Evolutionary conservation across 2,329 filamentous ascomycete genomes (phyloP), one percentile per base, ranked within the genome.

Genomic region (Coniochaeta prunicola): DNA sequence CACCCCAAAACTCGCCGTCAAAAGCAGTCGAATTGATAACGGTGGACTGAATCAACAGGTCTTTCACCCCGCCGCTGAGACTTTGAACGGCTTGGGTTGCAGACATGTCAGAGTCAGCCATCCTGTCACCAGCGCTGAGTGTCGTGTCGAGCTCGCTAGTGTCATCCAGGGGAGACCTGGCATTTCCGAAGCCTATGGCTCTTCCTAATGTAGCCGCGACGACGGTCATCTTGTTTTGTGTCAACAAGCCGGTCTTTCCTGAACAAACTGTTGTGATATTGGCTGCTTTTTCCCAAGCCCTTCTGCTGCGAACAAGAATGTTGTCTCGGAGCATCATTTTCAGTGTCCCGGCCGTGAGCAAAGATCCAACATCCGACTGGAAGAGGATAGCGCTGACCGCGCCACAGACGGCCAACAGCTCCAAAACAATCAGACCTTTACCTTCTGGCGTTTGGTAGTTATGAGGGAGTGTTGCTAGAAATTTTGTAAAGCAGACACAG

Each of bases 181-280:
- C 69, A 8, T 65, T 69, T 8, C 69, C 69, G 34, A 71, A 71
- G 62, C 69, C 70, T 54, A 62, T 68, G 24, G 67, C 70, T 55
- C 67, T 70, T 31, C 87, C 87, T 40, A 90, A 73, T 5, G 86
- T 86, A 7, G 87, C 88, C 28, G 88, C 86, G 31, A 92, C 88
- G 1, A 91, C 88, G 0, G 86, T 88, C 87, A 90, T 90, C 70
- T 86, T 85, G 68, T 90, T 90, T 60, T 89, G 86, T 0, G 88
- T 91, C n/a, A 91, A 73, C 4, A 88, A 91, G 56, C 88, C 88
- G 1, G 88, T 91, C 73, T 91, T 91, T 70, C 91, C 90, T 4
- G 89, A 92, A 71, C 90, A 93, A 36, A 93, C 87, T 0, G 89
- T 88, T 1, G 84, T 87, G 28, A 84, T 84, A 64, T 89, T 89